Percentiles rank a stretch among this genome's conserved stretches.
Evolutionary conservation across 371 early-diverging fungal genomes (phyloP).

Genomic region (Mucor mucedo): DNA sequence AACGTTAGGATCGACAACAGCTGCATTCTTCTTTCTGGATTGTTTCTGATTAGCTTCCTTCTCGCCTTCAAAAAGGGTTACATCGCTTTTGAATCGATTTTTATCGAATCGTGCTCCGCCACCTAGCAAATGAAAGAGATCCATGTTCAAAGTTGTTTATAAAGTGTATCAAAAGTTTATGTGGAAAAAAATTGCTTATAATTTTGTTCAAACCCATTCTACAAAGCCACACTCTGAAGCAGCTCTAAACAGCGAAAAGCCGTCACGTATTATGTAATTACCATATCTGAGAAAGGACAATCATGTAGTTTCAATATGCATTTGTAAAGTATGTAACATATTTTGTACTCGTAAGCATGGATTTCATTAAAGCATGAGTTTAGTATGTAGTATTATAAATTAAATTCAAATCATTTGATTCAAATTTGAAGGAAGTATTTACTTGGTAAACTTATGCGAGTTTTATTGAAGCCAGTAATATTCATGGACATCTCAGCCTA

Average conservation of each 20-base stretch:
- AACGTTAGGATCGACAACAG: slow-evolving; percentile 40
- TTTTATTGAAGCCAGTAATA: too few species aligned
- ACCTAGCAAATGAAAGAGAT: slow-evolving; percentile 81
- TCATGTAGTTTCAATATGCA: too few species aligned
- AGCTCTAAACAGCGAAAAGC: background rate
- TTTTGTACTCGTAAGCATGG: too few species aligned
- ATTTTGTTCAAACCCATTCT: slow-evolving; percentile 1
- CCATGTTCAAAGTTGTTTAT: slow-evolving; percentile 50
- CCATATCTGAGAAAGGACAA: too few species aligned
- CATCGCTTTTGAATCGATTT: slow-evolving; percentile 74
- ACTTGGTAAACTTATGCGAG: too few species aligned
- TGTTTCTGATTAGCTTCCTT: slow-evolving; percentile 27
- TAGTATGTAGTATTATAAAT: too few species aligned
- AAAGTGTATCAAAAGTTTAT: background rate
- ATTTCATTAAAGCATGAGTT: too few species aligned
- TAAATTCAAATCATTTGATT: too few species aligned
- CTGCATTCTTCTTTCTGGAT: slow-evolving; percentile 37
- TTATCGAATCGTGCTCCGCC: slow-evolving; percentile 88
- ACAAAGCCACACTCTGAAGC: background rate
- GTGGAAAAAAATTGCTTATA: slow-evolving; percentile 13
- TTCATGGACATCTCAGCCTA: too few species aligned
- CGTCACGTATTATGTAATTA: background rate
- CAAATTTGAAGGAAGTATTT: too few species aligned
- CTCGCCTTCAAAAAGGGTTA: slow-evolving; percentile 69
- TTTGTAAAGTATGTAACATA: too few species aligned